Evolutionary conservation across 2,329 filamentous ascomycete species (phyloP).

Genomic region (Fusarium subglutinans): DNA sequence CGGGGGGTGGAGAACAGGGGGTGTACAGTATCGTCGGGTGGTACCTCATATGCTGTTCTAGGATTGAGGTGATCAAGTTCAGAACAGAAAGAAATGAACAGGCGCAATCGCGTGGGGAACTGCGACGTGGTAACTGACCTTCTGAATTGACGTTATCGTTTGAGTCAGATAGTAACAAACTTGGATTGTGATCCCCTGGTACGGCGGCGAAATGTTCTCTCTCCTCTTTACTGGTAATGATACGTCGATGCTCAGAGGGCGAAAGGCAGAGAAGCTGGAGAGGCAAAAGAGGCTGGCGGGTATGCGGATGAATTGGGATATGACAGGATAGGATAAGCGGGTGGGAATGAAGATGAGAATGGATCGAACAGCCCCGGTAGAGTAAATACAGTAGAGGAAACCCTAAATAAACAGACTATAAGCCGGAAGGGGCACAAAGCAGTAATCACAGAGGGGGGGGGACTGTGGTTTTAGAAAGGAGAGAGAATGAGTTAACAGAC

Average conservation of each 20-base stretch:
- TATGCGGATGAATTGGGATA: conserved; percentile 15
- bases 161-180: not conserved
- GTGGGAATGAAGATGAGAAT: conserved; percentile 1
- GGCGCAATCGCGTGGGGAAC: not conserved
- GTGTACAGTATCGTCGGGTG: conserved; percentile 9
- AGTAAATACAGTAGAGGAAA: conserved; percentile 7
- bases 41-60: not conserved
- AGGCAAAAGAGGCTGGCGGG: not conserved
- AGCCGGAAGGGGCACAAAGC: conserved; percentile 5
- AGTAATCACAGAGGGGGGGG: conserved; percentile 1
- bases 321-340: not conserved
- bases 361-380: conserved; percentile 10
- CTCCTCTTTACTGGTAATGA: conserved; percentile 1
- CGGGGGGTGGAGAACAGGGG: conserved; percentile 29
- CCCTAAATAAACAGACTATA: conserved; percentile 28
- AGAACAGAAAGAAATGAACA: not conserved
- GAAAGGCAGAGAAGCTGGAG: not conserved
- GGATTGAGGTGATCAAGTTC: conserved; percentile 11
- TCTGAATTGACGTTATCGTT: not conserved
- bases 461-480: conserved; percentile 11
- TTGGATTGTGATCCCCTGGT: not conserved
- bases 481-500: conserved; percentile 5
- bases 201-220: not conserved
- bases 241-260: conserved; percentile 7
- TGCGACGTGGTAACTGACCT: not conserved